A percentile compares a stretch with the other conserved stretches of the same genome.
phyloP scores from a whole-genome alignment of 192 early-diverging fungal species.

The Phlyctochytrium planicorne region DNA sequence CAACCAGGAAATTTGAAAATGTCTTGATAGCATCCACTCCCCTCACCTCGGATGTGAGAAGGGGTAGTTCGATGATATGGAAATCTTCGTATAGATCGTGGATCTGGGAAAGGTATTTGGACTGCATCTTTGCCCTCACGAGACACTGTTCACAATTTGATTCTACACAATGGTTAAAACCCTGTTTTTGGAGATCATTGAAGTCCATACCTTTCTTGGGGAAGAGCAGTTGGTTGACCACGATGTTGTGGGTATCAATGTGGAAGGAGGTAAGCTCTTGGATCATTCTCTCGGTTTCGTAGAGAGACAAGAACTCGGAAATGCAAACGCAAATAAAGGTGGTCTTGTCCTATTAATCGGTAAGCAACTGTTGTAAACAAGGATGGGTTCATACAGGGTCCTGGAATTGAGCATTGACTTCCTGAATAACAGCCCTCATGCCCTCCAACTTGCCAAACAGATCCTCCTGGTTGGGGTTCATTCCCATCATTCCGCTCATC shows the following conservation, averaged over 20 bases:
- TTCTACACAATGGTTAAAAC: slow-evolving; percentile 14
- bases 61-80: slow-evolving; percentile 90
- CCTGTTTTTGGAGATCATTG: background rate
- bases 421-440: slow-evolving; percentile 95
- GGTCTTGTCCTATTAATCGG: slow-evolving; percentile 75
- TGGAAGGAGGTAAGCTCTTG: slow-evolving; percentile 97
- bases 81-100: slow-evolving; percentile 99
- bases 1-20: slow-evolving; percentile 90
- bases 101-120: slow-evolving; percentile 98
- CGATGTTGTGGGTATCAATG: slow-evolving; percentile 99
- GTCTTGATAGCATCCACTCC: slow-evolving; percentile 89
- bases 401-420: slow-evolving; percentile 99
- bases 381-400: slow-evolving; percentile 69
- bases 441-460: slow-evolving; percentile 94
- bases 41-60: slow-evolving; percentile 95
- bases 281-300: slow-evolving; percentile 99
- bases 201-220: slow-evolving; percentile 70
- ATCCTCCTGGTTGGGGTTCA: slow-evolving; percentile 71
- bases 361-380: background rate
- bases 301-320: slow-evolving; percentile 97
- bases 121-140: slow-evolving; percentile 97
- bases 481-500: slow-evolving; percentile 92
- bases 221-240: slow-evolving; percentile 97
- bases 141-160: slow-evolving; percentile 68
- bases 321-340: slow-evolving; percentile 99